Evolutionary conservation across 345 rosid genomes (phyloP), one percentile per base, ranked within the genome.

Genomic region (Viola odorata): DNA sequence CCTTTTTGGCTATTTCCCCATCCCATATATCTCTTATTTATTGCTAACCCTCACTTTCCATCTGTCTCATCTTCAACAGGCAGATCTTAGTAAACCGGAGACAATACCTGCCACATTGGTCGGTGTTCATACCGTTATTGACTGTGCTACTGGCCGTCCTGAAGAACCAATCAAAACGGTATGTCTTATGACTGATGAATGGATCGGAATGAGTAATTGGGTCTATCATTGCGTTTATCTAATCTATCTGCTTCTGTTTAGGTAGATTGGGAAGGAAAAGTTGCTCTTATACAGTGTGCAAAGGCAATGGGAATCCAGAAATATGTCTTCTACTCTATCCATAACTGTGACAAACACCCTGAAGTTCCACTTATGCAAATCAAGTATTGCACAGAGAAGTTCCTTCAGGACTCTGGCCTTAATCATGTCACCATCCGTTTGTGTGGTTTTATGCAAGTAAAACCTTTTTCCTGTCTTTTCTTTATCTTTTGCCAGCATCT

Each of bases 231-330:
- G 44, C 11, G 12, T 8, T 55, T 37, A 41, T 52, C 69, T 71
- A 50, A 61, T 57, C 47, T 45, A 41, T 73, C 65, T 66, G 60
- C 32, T 81, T 77, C 72, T 77, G 68, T 89, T 82, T 87, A 87
- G 97, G 99, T 92, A 87, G 99, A 94, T 65, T 94, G 99, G 99
- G 96, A 87, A 87, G 97, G 99, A 57, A 94, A 89, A 83, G 97
- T 94, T 73, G 99, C 91, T 61, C 84, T 89, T 32, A 84, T 92
- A 78, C 98, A 92, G 73, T 89, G 91, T 70, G 98, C 97, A 71
- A 89, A 92, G 74, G 96, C 96, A 63, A 94, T 94, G 97, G 97
- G 91, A 69, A 87, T 94, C 72, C 99, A 89, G 83, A 89, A 94
- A 64, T 87, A 77, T 14, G 75, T 94, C 16, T 89, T 94, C 67